Percentiles rank a stretch among this genome's conserved stretches.
Evolutionary conservation across 2,329 filamentous ascomycete genomes (phyloP).

Genomic region (Gliomastix tumulicola): DNA sequence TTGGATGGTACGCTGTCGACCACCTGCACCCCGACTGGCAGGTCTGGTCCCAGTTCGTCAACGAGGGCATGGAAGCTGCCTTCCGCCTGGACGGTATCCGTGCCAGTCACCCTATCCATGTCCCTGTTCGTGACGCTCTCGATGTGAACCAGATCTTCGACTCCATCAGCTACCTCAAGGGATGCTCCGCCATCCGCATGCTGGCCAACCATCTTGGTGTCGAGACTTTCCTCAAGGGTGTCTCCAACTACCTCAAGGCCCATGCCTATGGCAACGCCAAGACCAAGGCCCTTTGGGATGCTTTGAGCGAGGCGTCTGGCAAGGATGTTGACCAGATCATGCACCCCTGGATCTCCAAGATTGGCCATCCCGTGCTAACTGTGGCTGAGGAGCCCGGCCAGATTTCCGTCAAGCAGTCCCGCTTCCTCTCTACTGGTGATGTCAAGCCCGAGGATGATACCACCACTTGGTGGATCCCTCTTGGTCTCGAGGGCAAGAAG

Average conservation of each 20-base stretch:
- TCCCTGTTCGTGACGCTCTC: slow-evolving; percentile 85
- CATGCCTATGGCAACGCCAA: slow-evolving; percentile 88
- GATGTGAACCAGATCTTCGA: slow-evolving; percentile 99
- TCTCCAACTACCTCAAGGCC: slow-evolving; percentile 80
- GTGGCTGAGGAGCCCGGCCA: slow-evolving; percentile 77
- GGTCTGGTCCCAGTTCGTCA: slow-evolving; percentile 95
- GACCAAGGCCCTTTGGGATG: slow-evolving; percentile 85
- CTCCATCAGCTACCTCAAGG: slow-evolving; percentile 92
- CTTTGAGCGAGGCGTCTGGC: slow-evolving; percentile 79
- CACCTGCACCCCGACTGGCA: slow-evolving; percentile 95
- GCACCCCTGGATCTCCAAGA: slow-evolving; percentile 91
- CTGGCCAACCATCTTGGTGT: slow-evolving; percentile 82
- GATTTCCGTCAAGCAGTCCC: slow-evolving; percentile 75
- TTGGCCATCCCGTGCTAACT: slow-evolving; percentile 87
- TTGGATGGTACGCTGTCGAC: slow-evolving; percentile 89
- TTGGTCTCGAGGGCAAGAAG: slow-evolving; percentile 73
- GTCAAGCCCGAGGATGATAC: slow-evolving; percentile 85
- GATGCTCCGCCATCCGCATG: slow-evolving; percentile 95
- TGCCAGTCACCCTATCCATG: slow-evolving; percentile 92
- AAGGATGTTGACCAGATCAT: slow-evolving; percentile 83
- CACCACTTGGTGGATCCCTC: slow-evolving; percentile 92
- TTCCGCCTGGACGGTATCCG: slow-evolving; percentile 86
- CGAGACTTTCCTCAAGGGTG: slow-evolving; percentile 83
- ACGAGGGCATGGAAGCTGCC: slow-evolving; percentile 87
- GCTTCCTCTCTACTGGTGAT: slow-evolving; percentile 89